Evolutionary conservation across 192 early-diverging fungal genomes (phyloP), one percentile per base, ranked within the genome.

Genomic region (Rhizophlyctis rosea): DNA sequence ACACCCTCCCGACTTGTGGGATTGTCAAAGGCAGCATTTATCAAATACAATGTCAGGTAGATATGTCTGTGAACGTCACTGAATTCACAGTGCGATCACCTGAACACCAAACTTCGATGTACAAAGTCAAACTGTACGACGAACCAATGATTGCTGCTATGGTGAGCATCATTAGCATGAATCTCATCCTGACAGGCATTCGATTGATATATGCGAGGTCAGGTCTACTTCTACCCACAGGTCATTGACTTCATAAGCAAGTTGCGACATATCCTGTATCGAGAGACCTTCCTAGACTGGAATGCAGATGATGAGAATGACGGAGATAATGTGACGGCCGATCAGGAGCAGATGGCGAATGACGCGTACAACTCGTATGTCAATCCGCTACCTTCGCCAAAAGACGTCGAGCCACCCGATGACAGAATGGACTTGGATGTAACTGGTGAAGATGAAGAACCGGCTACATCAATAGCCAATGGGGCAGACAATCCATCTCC

Each of bases 121-220:
- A 87, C 68, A 84, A 81, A 56, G 80, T 91, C 69, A 96, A 96
- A 64, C 86, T 90, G 1, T 96, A 92, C 47, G 91, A 92, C 58
- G 93, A 94, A 63, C 85, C 82, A 16, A 84, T 88, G 54, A 66
- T 88, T 21, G 90, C 92, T 0, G 88, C 92, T 2, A 76, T 91
- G 79, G 89, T 87, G 76, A 27, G 67, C n/a, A 28, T 16, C 34
- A 34, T 3, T 9, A n/a, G n/a, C n/a, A n/a, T n/a, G n/a, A n/a
- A n/a, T n/a, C n/a, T n/a, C n/a, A n/a, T n/a, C n/a, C n/a, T n/a
- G n/a, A n/a, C n/a, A n/a, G n/a, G n/a, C 25, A 11, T 11, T 24
- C 7, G 11, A 23, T 53, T 7, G 51, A 7, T 23, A 27, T 0
- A n/a, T 31, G 34, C 54, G 73, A 74, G 65, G 68, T 36, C 29